Evolutionary conservation across 768 basidiomycete species (phyloP), one percentile per base, ranked within the genome.

Genomic region (Termitomyces sp.): DNA sequence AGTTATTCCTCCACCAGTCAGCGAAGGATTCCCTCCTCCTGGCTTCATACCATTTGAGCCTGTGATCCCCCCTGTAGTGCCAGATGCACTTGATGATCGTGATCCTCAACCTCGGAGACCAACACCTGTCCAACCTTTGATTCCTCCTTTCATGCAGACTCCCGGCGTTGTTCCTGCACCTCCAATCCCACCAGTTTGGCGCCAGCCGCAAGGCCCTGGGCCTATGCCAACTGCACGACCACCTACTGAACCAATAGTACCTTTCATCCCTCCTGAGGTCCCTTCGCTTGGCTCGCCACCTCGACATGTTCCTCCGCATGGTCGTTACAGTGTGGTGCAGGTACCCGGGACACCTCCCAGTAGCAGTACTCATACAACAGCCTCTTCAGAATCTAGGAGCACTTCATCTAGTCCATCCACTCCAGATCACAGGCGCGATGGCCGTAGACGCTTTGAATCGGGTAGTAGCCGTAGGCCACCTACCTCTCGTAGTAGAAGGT

Each of bases 31-130:
- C n/a, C n/a, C n/a, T 7, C 67, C 63, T 48, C 56, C 49, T 37
- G 60, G 63, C 37, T 65, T 65, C 53, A 52, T 62, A 21, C 65
- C 63, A 16, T 59, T 56, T 25, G 19, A 40, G 4, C 43, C 72
- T 9, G 74, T 79, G 21, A 69, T 80, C 52, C 77, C 78, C 8
- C 67, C 64, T 21, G 62, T 63, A 2, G 57, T 67, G 43, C 61
- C 64, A 32, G 49, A 47, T 19, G 53, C 45, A 17, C 19, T 23
- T 23, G 34, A 48, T 17, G 56, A 41, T 38, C n/a, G 17, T 29
- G 42, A 16, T n/a, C 51, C 19, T 31, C 48, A 35, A 34, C 46
- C 55, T 23, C 32, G 59, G 10, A 51, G 57, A 8, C 48, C 21
- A 38, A 52, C 56, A 5, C 44, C 53, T 2, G 50, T 44, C 34